Evolutionary conservation across 352 stramenopile species (phyloP).

Genomic region (Pythium coloratum): DNA sequence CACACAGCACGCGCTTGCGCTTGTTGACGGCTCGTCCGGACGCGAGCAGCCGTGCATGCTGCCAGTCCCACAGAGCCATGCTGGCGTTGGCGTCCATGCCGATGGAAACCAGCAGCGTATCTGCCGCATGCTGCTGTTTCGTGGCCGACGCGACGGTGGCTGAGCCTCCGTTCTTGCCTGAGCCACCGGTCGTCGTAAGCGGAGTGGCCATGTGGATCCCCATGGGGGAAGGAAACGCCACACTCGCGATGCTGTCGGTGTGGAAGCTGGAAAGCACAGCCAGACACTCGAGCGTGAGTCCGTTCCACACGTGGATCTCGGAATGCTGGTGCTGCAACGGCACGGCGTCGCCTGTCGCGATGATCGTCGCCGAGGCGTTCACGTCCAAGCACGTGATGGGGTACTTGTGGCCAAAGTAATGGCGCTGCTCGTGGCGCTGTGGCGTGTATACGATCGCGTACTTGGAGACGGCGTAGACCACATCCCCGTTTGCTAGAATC

Average conservation of each 20-base stretch:
- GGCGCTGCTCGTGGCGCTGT: constrained; percentile 58
- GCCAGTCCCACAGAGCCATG: constrained; percentile 85
- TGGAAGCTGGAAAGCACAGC: constrained; percentile 69
- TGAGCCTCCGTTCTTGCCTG: constrained; percentile 28
- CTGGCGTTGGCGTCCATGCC: constrained; percentile 57
- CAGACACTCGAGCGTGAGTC: constrained; percentile 62
- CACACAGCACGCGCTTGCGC: constrained; percentile 47
- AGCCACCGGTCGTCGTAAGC: constrained; percentile 35
- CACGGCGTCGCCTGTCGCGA: constrained; percentile 57
- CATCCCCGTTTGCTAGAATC: constrained; percentile 51
- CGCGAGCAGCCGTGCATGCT: constrained; percentile 53
- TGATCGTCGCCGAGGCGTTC: constrained; percentile 53
- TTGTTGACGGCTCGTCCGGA: constrained; percentile 47
- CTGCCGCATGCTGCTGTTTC: constrained; percentile 60
- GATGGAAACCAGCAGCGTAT: constrained; percentile 60
- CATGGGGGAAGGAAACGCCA: constrained; percentile 57
- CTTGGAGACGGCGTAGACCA: constrained; percentile 74
- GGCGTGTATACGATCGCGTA: constrained; percentile 76
- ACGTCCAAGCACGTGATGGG: constrained; percentile 66
- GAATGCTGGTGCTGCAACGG: constrained; percentile 28
- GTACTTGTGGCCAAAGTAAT: constrained; percentile 64
- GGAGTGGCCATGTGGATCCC: constrained; percentile 28
- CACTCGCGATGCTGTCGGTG: constrained; percentile 43
- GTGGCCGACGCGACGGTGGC: constrained; percentile 49
- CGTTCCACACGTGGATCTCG: constrained; percentile 78